Evolutionary conservation across 2,329 filamentous ascomycete species (phyloP).

Genomic region (Aspergillus nomiae): DNA sequence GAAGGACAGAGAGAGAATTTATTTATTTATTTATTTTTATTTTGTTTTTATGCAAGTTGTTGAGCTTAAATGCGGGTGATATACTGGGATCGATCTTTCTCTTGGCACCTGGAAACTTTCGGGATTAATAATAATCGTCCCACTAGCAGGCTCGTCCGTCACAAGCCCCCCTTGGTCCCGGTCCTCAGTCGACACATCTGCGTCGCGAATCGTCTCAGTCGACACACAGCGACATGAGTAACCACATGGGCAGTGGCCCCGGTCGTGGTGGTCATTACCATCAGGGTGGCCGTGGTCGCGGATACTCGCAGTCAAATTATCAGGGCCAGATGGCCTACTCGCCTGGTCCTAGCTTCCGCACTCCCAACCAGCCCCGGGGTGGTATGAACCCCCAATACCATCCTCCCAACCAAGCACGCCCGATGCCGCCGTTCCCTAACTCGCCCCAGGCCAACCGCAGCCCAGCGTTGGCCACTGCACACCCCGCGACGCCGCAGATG

Average conservation of each 20-base stretch:
- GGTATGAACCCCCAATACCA: conserved; percentile 57
- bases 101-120: conserved; percentile 19
- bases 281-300: conserved; percentile 59
- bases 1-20: not conserved
- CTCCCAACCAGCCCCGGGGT: conserved; percentile 53
- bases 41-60: not conserved
- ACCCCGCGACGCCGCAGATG: conserved; percentile 72
- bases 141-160: conserved; percentile 65
- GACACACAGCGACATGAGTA: conserved; percentile 71
- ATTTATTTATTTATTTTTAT: not conserved
- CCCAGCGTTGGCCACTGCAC: conserved; percentile 65
- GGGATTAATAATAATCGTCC: conserved; percentile 22
- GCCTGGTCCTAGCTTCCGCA: conserved; percentile 56
- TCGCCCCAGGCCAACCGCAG: conserved; percentile 66
- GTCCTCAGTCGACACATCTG: conserved; percentile 72
- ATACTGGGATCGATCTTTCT: conserved; percentile 1
- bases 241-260: conserved; percentile 54
- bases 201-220: conserved; percentile 87
- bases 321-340: conserved; percentile 57
- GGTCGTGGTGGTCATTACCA: conserved; percentile 57
- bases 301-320: conserved; percentile 56
- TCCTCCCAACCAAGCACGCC: conserved; percentile 44
- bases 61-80: not conserved
- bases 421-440: conserved; percentile 56
- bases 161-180: conserved; percentile 62